Base-by-base conservation (phyloP, 2,329 filamentous ascomycete species). In the Claviceps sp. region DNA sequence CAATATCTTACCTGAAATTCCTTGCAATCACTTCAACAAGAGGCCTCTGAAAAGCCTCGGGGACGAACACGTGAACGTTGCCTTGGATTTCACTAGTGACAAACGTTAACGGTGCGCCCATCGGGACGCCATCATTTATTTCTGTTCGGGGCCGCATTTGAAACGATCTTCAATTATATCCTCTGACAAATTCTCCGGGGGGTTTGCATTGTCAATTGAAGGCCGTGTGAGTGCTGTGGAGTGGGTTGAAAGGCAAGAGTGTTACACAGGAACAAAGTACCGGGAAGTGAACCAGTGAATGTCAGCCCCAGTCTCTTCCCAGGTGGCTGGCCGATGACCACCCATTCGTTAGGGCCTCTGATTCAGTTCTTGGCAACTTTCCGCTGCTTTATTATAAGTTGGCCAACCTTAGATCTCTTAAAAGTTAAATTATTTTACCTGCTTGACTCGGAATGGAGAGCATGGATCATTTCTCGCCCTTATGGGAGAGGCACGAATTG, bases 31-130 rank as follows among this genome's bases (percentile, higher is more conserved):
- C 41, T 26, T 57, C 47, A 11, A 64, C 53, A 13, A 60, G 41
- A 8, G 18, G 43, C 22, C 57, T 46, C 9, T 58, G 53, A 22
- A 58, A 54, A 13, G 54, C 53, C 13, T 61, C 57, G 3, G 59
- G 56, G 11, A 64, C 47, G 40, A 63, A 62, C 9, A 62, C 54
- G 49, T 64, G 61, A 4, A 63, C 52, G 49, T 63, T 60, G 9
- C 50, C 53, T 48, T 61, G 49, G 11, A 41, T 40, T 34, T 58
- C 52, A 47, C 55, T 58, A 14, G 54, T 59, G 18, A 64, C 58
- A 45, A 63, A 61, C 5, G 57, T 62, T 36, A 63, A 47, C 1
- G 57, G 57, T 11, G 54, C 42, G 24, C 58, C 59, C 4, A 47
- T 22, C n/a, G 41, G 24, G 14, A 24, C 22, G 5, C 30, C 38